phyloP scores from a whole-genome alignment of 192 early-diverging fungal genomes.

The Umbelopsis sp. region DNA sequence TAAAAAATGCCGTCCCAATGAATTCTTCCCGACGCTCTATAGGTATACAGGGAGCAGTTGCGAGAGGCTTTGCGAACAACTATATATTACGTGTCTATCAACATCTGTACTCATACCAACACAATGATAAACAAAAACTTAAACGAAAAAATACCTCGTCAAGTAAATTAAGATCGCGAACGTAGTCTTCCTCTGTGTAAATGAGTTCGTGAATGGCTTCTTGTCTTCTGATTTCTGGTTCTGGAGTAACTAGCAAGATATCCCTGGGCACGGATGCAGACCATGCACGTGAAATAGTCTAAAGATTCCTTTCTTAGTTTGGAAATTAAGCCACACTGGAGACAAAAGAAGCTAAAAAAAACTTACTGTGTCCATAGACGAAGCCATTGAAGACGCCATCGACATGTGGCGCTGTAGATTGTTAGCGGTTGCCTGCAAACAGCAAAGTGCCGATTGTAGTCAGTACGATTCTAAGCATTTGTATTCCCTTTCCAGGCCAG shows the following conservation, averaged over 20 bases:
- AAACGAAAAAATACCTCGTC: slow-evolving; percentile 41
- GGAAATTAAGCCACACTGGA: neutral
- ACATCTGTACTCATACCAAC: neutral
- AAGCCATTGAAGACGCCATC: slow-evolving; percentile 24
- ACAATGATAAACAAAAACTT: neutral
- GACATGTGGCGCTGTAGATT: slow-evolving; percentile 17
- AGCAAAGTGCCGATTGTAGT: neutral
- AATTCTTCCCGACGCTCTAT: slow-evolving; percentile 41
- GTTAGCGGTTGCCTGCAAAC: neutral
- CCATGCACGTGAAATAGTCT: slow-evolving; percentile 57
- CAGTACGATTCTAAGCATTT: neutral
- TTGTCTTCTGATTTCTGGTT: slow-evolving; percentile 83
- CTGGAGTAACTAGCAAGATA: slow-evolving; percentile 65
- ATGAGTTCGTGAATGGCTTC: slow-evolving; percentile 96
- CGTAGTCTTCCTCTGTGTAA: slow-evolving; percentile 91
- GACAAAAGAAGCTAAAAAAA: neutral
- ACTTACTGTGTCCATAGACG: slow-evolving; percentile 27
- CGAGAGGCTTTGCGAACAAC: slow-evolving; percentile 37
- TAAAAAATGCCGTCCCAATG: slow-evolving; percentile 72
- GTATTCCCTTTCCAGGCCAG: neutral
- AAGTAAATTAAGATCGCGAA: slow-evolving; percentile 84
- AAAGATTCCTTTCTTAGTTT: neutral
- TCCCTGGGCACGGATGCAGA: slow-evolving; percentile 73
- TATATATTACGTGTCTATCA: neutral
- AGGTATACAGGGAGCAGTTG: slow-evolving; percentile 30